These are phyloP conservation scores for Ambrosiella xylebori DNA, from an alignment of 2,329 filamentous ascomycete species.

Conservation along the genomic window DNA sequence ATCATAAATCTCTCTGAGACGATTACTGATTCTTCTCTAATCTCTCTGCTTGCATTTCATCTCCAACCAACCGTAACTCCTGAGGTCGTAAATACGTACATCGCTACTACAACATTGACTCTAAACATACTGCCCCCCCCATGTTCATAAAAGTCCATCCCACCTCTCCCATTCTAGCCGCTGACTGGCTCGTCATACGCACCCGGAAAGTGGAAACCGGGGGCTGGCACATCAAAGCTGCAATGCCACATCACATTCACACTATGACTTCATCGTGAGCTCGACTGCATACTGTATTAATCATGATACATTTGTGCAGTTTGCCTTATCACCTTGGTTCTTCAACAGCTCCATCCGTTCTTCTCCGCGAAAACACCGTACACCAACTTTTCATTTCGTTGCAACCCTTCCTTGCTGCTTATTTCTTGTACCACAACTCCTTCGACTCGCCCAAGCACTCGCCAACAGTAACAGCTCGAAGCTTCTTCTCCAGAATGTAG, in stretches of 20 bases:
- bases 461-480: constrained; percentile 17
- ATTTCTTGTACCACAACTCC: constrained; percentile 32
- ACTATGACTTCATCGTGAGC: neutral
- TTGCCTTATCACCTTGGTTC: neutral
- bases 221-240: neutral
- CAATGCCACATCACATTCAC: neutral
- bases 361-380: neutral
- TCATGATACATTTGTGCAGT: neutral
- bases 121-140: too few species aligned
- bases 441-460: constrained; percentile 36
- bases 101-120: too few species aligned
- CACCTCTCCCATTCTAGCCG: neutral
- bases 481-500: constrained; percentile 2
- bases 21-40: too few species aligned
- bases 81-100: too few species aligned
- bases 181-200: neutral
- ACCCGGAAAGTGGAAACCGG: neutral
- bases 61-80: too few species aligned
- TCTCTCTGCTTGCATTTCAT: too few species aligned
- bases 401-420: neutral
- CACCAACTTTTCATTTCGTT: neutral
- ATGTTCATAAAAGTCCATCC: neutral
- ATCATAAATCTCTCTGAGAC: too few species aligned
- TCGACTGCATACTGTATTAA: neutral
- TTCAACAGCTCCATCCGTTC: neutral